Evolutionary conservation across 2,329 filamentous ascomycete species (phyloP).

Genomic region (Cadophora sp.): DNA sequence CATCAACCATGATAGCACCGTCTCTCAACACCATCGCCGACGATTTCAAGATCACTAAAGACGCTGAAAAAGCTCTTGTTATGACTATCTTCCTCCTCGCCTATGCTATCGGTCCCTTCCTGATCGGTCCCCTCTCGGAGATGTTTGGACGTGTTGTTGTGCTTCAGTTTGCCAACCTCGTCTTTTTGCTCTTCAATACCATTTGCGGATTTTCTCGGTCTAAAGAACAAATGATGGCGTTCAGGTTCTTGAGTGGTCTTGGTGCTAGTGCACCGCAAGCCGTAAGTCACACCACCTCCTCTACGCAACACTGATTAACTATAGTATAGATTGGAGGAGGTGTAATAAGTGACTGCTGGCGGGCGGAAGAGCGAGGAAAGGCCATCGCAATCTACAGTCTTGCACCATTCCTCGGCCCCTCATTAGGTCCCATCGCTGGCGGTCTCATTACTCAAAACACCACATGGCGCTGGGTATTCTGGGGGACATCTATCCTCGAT

Average conservation of each 20-base stretch:
- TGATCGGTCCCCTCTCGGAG: too few species aligned
- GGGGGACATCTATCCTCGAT: constrained; percentile 53
- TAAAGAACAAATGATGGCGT: too few species aligned
- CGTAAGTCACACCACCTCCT: too few species aligned
- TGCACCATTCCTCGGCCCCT: constrained; percentile 37
- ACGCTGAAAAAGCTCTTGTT: constrained; percentile 27
- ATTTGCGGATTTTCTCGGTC: constrained; percentile 53
- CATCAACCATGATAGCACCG: constrained; percentile 28
- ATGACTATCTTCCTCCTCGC: constrained; percentile 53
- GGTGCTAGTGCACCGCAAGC: too few species aligned
- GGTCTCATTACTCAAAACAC: constrained; percentile 54
- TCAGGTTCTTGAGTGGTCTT: too few species aligned
- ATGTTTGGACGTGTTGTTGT: too few species aligned
- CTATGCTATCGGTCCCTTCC: too few species aligned
- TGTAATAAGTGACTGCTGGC: constrained; percentile 54
- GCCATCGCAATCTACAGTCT: constrained; percentile 45
- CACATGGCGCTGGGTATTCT: constrained; percentile 61
- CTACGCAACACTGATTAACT: too few species aligned
- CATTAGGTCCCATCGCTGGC: constrained; percentile 53
- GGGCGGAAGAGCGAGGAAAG: constrained; percentile 52
- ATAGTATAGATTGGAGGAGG: constrained; percentile 47
- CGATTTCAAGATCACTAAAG: constrained; percentile 55
- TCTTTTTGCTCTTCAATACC: too few species aligned
- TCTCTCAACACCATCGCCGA: constrained; percentile 50
- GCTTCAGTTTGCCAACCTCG: too few species aligned